Base-by-base conservation (phyloP, 352 stramenopile species). In the Pythium vanterpoolii region DNA sequence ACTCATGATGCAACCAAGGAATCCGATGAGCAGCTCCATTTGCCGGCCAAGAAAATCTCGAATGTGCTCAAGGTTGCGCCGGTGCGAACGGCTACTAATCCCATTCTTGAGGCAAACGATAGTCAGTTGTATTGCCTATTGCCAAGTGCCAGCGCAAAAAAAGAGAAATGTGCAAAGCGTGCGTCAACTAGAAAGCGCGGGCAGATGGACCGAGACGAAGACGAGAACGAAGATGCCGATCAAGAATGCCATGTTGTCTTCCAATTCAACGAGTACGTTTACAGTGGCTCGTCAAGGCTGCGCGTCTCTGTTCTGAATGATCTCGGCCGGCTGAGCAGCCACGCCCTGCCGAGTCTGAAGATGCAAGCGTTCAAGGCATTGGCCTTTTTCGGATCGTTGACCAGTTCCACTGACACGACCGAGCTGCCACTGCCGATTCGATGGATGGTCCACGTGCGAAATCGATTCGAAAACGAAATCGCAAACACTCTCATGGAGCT, bases 231-330 rank as follows among this genome's bases (percentile, higher is more conserved):
- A 16, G 61, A 66, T n/a, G 18, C 6, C n/a, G 56, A 67, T 3
- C 57, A 60, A 45, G 40, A 55, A 5, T 55, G 27, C 6, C 0
- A 57, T 14, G 79, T 86, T 0, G 66, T 89, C 1, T 89, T 89
- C 55, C 75, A 85, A 45, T 86, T 89, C 64, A 83, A 86, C 47
- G 55, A 86, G 55, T 87, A 74, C 57, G 59, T 83, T 2, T 89
- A 89, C 40, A 60, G 73, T 10, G 77, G 79, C 3, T 66, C 52
- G 6, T 53, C 72, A 14, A 56, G 55, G 13, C 30, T 87, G 7
- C 54, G 57, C 5, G 53, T 56, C 4, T 46, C 23, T 1, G 55
- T 66, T 31, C 24, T 89, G 38, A 67, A 87, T 31, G 73, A 87
- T 40, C 58, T 83, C 27, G 73, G 56, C 39, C 78, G 70, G 13